Evolutionary conservation across 1,284 basidiomycete genomes (phyloP), one percentile per base, ranked within the genome.

Genomic region (Fomitiporia mediterranea): DNA sequence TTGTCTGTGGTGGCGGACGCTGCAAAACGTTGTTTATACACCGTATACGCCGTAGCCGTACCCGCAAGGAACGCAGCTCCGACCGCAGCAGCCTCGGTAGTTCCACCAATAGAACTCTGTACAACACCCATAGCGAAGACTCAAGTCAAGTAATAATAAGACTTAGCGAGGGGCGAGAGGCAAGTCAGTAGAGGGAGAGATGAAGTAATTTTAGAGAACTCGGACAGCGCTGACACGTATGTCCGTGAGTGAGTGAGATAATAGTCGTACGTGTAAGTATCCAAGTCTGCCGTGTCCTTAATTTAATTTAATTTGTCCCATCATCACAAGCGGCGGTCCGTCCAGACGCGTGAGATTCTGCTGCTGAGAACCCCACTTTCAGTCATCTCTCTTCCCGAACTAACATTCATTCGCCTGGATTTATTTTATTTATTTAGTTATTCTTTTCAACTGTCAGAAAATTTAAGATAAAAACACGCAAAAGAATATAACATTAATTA

Each of bases 101-200:
- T 25, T 3, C 21, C 4, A 13, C n/a, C 19, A 27, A 80, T 50
- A 46, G 70, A 66, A 62, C 78, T 80, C 58, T 77, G 75, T 42
- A 73, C 64, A 11, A 75, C 74, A 51, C 81, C 81, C 81, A 82
- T 82, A 52, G 49, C 53, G 43, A 25, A 53, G 47, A n/a, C 27
- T 3, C 7, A 30, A n/a, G 47, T 49, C 5, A 32, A 49, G 17
- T 17, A 5, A 4, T 6, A 34, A 34, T 17, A 25, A 51, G 32
- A 19, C 2, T 28, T 27, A 51, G 30, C 15, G 6, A 19, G 15
- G 17, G 34, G n/a, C 34, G 40, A 3, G 15, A 13, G 11, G n/a
- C 11, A 19, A 8, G 15, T 2, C 21, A 21, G 40, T 23, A 21
- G 34, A 27, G 38, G 9, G 7, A 38, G 5, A n/a, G n/a, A 11